These are phyloP conservation scores for Salix viminalis DNA, from an alignment of 345 rosid species.

Conservation along the genomic window DNA sequence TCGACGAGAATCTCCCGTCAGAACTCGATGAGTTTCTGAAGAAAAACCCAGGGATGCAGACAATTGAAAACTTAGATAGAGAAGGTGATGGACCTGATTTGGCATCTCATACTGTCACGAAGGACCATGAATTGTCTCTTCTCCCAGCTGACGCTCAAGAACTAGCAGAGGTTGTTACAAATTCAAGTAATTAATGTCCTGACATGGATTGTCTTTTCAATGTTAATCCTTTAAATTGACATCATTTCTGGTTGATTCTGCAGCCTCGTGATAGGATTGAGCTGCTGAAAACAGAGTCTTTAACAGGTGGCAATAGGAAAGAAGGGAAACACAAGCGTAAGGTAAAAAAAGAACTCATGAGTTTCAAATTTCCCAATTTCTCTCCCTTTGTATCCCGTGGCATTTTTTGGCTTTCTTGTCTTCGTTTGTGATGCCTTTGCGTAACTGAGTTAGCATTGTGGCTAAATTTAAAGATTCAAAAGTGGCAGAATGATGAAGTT, in stretches of 20 bases:
- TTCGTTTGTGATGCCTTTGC: neutral
- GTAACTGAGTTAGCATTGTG: neutral
- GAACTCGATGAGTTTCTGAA: constrained; percentile 56
- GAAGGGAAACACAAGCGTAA: constrained; percentile 41
- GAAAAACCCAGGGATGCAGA: constrained; percentile 23
- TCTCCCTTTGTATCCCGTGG: neutral
- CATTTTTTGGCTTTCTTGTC: neutral
- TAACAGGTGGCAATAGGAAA: constrained; percentile 17
- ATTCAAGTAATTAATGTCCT: neutral
- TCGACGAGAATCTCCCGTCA: constrained; percentile 59
- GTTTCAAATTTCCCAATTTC: neutral
- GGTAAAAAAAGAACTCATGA: constrained; percentile 31
- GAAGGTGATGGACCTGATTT: constrained; percentile 19
- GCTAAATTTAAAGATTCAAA: constrained; percentile 14
- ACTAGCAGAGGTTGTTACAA: constrained; percentile 22
- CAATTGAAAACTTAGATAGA: constrained; percentile 14
- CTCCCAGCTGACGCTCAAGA: constrained; percentile 19
- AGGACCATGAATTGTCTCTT: constrained; percentile 4
- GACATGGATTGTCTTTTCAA: neutral
- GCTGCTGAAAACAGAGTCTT: constrained; percentile 23
- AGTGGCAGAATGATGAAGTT: constrained; percentile 54
- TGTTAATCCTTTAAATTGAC: neutral
- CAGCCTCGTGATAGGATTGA: constrained; percentile 25
- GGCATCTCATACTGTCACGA: constrained; percentile 29
- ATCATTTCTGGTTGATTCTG: constrained; percentile 10